Base-by-base conservation (phyloP, 2,329 filamentous ascomycete species). In the Colletotrichum costaricense region DNA sequence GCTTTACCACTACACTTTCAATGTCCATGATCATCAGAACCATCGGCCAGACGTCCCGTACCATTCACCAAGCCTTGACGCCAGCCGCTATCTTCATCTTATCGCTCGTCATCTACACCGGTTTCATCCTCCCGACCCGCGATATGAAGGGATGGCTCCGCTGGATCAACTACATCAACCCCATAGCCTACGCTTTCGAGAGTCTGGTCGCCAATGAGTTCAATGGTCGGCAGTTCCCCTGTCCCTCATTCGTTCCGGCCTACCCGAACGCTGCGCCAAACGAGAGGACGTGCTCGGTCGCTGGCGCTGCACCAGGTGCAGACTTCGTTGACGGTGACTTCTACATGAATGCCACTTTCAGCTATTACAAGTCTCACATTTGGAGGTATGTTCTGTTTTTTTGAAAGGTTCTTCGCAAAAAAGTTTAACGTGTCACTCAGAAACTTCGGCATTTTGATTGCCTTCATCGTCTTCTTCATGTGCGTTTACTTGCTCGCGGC, bases 131-230 rank as follows among this genome's bases (percentile, higher is more conserved):
- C n/a, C 85, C 86, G 0, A 79, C 81, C 4, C 78, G 79, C 9
- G 82, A 67, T 30, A 83, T 83, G 82, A 81, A 80, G 42, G 79
- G 78, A 5, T 83, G 82, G 82, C 76, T 83, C 69, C 76, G 90
- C 46, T 92, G 87, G 92, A 82, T 92, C 16, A 89, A 85, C 76
- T 89, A 87, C 63, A 78, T 88, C 72, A 89, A 89, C 67, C 87
- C 87, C 0, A 78, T 76, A 2, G 77, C 82, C 0, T 94, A 93
- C 76, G 87, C 89, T 1, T 94, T 93, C 75, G 93, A 94, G 79
- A 89, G 88, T 2, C 88, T 94, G 2, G 82, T 94, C 72, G 81
- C 90, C 0, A 94, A 93, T 75, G 92, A 94, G 76, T 87, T 88
- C 86, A 75, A 87, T 56, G 84, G 85, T 24, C 84, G 88, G 3